Conservation (phyloP, 306 rosid genomes). For the Prunus kanzakura region DNA sequence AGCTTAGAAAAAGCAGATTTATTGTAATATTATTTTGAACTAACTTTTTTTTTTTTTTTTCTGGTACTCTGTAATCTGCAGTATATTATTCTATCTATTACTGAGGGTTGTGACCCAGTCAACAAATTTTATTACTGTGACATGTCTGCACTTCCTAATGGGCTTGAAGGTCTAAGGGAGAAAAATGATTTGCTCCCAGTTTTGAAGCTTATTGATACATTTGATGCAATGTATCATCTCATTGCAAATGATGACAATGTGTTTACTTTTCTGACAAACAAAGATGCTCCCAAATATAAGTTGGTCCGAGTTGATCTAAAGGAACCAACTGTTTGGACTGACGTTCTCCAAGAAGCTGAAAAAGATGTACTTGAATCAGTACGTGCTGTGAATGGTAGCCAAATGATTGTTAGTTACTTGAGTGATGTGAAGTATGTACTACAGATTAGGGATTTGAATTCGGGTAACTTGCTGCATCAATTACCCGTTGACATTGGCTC, state of each 20-base stretch:
- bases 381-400: conserved; percentile 69
- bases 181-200: conserved; percentile 68
- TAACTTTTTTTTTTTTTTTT: background rate
- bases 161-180: conserved; percentile 60
- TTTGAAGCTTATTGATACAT: conserved; percentile 64
- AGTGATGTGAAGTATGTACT: conserved; percentile 84
- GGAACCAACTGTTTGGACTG: conserved; percentile 71
- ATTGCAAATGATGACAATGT: conserved; percentile 77
- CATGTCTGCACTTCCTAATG: conserved; percentile 65
- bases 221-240: conserved; percentile 59
- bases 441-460: conserved; percentile 78
- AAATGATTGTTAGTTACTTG: conserved; percentile 76
- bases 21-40: background rate
- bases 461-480: conserved; percentile 75
- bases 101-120: conserved; percentile 85
- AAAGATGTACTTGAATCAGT: conserved; percentile 84
- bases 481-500: conserved; percentile 91
- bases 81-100: conserved; percentile 58
- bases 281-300: conserved; percentile 92
- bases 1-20: background rate
- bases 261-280: conserved; percentile 80
- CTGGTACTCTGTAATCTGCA: conserved; percentile 26
- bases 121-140: conserved; percentile 85
- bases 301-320: conserved; percentile 74
- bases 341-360: conserved; percentile 68